Base-by-base conservation (phyloP, 192 early-diverging fungal genomes). In the Thoreauomyces humboldtii region DNA sequence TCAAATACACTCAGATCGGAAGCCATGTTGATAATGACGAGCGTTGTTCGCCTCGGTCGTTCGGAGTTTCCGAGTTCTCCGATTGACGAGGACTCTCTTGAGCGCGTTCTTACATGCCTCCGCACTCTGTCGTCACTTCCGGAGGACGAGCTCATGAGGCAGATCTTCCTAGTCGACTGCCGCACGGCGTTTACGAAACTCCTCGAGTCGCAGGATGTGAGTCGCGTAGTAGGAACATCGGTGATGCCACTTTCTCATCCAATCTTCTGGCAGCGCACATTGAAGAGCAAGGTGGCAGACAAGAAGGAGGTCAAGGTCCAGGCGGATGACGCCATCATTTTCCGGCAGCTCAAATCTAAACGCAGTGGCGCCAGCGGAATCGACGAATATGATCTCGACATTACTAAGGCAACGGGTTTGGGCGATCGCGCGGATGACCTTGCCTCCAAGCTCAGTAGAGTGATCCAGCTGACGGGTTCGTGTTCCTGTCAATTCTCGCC, bases 61-160 rank as follows among this genome's bases (percentile, higher is more conserved):
- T 94, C 93, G 11, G 77, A 87, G 59, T 93, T 95, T 74, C 87
- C 82, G 25, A 72, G 86, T 37, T 81, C 82, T n/a, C 87, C 87
- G 1, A 97, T 99, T 61, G 96, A 99, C 73, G 96, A 99, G 72
- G 96, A 99, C 77, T 94, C 95, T 12, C 85, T 91, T 58, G 90
- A 94, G 67, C 88, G 96, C 61, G 91, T 99, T 67, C 82, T 90
- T 61, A 83, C 88, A 41, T 95, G 92, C 76, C 73, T 99, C 29
- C 70, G 78, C 28, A 61, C 73, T 17, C 56, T 79, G 9, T 63
- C 74, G 38, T 35, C 63, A 6, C 43, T 81, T 38, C 67, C 77
- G 11, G 56, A 77, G 14, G 83, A 87, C 58, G 69, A 72, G 1
- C 52, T 76, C 32, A 74, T 87, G 58, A 79, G 83, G 48, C 67